Percentiles rank a stretch among this genome's conserved stretches.
phyloP scores from a whole-genome alignment of 805 yeast species.

The Millerozyma miso region DNA sequence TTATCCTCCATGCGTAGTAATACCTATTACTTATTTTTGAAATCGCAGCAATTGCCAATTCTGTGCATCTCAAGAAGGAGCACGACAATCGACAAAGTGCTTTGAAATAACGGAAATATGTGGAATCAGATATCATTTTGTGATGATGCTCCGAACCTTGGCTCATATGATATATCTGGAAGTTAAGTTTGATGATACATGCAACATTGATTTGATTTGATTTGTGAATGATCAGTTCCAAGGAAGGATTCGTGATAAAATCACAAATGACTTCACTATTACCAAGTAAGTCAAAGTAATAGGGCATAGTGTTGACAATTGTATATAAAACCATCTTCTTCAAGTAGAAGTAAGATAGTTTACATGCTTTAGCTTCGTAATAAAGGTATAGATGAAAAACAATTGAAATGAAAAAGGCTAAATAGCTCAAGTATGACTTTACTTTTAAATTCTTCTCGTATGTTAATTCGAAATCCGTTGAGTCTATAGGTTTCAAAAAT shows the following conservation, averaged over 20 bases:
- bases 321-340: conserved; percentile 28
- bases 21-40: conserved; percentile 34
- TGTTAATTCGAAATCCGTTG: conserved; percentile 5
- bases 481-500: conserved; percentile 12
- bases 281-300: conserved; percentile 32
- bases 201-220: conserved; percentile 27
- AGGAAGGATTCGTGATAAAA: conserved; percentile 31
- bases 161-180: conserved; percentile 21
- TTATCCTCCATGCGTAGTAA: conserved; percentile 38
- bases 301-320: conserved; percentile 30
- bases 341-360: conserved; percentile 34
- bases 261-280: conserved; percentile 32
- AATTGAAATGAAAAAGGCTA: conserved; percentile 34
- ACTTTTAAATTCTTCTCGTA: conserved; percentile 14
- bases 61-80: conserved; percentile 23
- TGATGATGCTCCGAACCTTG: conserved; percentile 17
- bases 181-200: conserved; percentile 27
- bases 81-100: conserved; percentile 19
- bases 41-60: conserved; percentile 29
- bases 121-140: conserved; percentile 12
- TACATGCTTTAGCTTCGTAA: conserved; percentile 28
- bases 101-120: conserved; percentile 14
- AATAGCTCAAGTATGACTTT: conserved; percentile 24
- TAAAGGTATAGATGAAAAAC: conserved; percentile 41
- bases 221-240: conserved; percentile 29